phyloP scores from a whole-genome alignment of 345 rosid genomes.

The Odontarrhena argentea region DNA sequence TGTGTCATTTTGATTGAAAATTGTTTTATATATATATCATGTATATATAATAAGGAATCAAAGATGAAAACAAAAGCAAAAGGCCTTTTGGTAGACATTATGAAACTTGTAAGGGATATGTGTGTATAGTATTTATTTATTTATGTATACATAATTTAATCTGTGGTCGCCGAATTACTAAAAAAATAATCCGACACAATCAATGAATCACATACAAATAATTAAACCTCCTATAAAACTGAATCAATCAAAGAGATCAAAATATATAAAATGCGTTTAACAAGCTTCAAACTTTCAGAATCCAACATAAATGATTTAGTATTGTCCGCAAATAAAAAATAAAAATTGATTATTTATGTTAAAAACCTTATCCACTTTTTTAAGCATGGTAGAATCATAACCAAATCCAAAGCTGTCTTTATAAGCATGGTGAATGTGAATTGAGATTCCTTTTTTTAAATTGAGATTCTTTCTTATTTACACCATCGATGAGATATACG shows the following conservation, averaged over 20 bases:
- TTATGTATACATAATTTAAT: slow-evolving; percentile 3
- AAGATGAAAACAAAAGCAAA: slow-evolving; percentile 35
- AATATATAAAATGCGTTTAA: slow-evolving; percentile 23
- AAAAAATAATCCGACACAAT: slow-evolving; percentile 20
- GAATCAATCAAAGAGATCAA: neutral
- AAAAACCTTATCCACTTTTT: slow-evolving; percentile 6
- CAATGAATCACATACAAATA: slow-evolving; percentile 24
- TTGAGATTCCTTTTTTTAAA: neutral
- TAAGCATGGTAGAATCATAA: slow-evolving; percentile 22
- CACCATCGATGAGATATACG: neutral
- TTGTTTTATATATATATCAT: slow-evolving; percentile 7
- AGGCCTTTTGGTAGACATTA: slow-evolving; percentile 37
- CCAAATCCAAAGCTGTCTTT: slow-evolving; percentile 31
- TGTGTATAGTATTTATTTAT: slow-evolving; percentile 25
- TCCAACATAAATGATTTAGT: neutral
- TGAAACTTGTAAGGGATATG: slow-evolving; percentile 30
- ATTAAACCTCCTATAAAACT: neutral
- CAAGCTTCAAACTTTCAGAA: slow-evolving; percentile 26
- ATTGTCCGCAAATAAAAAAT: neutral
- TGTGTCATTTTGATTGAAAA: neutral
- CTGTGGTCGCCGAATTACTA: slow-evolving; percentile 1
- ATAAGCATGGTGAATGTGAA: slow-evolving; percentile 4
- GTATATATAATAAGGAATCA: slow-evolving; percentile 14
- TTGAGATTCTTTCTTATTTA: slow-evolving; percentile 8
- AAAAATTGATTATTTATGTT: neutral